Evolutionary conservation across 1,139 yeast genomes (phyloP).

Genomic region (Yamadazyma diddensiae): DNA sequence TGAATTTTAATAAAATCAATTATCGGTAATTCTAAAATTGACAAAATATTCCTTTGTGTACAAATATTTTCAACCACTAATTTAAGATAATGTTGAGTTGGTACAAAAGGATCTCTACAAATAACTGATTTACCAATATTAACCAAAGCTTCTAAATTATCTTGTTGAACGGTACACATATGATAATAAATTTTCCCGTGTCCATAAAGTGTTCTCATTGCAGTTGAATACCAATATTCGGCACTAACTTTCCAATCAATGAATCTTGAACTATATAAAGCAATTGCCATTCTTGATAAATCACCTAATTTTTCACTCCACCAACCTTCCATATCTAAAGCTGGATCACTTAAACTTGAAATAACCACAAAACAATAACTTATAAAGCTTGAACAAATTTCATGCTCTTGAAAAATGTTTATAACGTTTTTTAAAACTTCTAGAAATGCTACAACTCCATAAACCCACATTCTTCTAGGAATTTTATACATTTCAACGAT

Average conservation of each 20-base stretch:
- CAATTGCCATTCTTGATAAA: constrained; percentile 78
- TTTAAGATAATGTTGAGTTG: constrained; percentile 71
- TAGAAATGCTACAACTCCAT: constrained; percentile 72
- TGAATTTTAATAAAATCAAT: constrained; percentile 66
- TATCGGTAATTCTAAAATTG: constrained; percentile 55
- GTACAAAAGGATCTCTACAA: constrained; percentile 79
- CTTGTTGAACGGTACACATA: constrained; percentile 80
- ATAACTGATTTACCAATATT: constrained; percentile 75
- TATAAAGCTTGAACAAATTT: constrained; percentile 46
- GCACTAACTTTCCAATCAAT: constrained; percentile 82
- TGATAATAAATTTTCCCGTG: constrained; percentile 81
- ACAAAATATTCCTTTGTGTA: constrained; percentile 64
- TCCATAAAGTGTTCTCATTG: constrained; percentile 70
- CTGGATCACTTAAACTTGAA: constrained; percentile 50
- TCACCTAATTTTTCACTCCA: constrained; percentile 77
- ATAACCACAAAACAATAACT: constrained; percentile 52
- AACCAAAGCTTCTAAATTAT: constrained; percentile 73
- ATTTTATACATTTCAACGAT: constrained; percentile 73
- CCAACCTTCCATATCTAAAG: constrained; percentile 67
- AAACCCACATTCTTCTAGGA: constrained; percentile 78
- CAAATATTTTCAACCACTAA: constrained; percentile 77
- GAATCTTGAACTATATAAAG: constrained; percentile 69
- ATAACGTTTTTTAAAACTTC: constrained; percentile 78
- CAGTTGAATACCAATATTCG: constrained; percentile 70
- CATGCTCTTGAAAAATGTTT: constrained; percentile 51